Evolutionary conservation across 805 yeast genomes (phyloP).

Genomic region (Pachysolen tannophilus): DNA sequence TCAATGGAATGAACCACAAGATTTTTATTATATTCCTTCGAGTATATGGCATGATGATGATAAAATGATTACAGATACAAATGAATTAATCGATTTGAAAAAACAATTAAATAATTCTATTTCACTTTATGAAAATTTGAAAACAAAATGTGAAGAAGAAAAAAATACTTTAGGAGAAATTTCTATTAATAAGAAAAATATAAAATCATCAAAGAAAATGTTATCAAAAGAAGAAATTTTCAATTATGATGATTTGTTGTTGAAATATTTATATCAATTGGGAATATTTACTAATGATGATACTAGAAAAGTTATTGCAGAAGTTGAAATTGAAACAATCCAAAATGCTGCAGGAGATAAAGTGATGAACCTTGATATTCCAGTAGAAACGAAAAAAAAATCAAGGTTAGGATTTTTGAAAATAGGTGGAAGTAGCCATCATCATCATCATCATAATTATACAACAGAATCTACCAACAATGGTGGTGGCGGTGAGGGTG

Average conservation of each 20-base stretch:
- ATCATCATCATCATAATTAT: constrained; percentile 11
- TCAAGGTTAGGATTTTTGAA: constrained; percentile 39
- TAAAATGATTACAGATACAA: constrained; percentile 48
- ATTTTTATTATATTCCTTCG: constrained; percentile 79
- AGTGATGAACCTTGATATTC: constrained; percentile 54
- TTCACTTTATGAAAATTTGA: constrained; percentile 29
- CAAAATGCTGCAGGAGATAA: constrained; percentile 75
- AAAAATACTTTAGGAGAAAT: constrained; percentile 41
- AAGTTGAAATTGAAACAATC: constrained; percentile 86
- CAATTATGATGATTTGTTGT: constrained; percentile 44
- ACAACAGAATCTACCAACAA: constrained; percentile 11
- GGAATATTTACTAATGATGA: constrained; percentile 67
- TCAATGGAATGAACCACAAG: constrained; percentile 81
- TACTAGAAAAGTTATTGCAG: constrained; percentile 61
- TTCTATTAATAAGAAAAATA: constrained; percentile 23
- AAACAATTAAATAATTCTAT: constrained; percentile 35
- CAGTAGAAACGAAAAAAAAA: constrained; percentile 46
- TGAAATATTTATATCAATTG: constrained; percentile 42
- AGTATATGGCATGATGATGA: constrained; percentile 98
- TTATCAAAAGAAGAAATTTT: constrained; percentile 28
- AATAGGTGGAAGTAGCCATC: constrained; percentile 1
- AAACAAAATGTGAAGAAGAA: constrained; percentile 35
- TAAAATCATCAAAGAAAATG: constrained; percentile 29
- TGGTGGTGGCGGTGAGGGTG: constrained; percentile 16
- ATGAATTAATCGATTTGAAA: constrained; percentile 50